Base-by-base conservation (phyloP, 768 basidiomycete species). In the Leccinum fibrillosum region DNA sequence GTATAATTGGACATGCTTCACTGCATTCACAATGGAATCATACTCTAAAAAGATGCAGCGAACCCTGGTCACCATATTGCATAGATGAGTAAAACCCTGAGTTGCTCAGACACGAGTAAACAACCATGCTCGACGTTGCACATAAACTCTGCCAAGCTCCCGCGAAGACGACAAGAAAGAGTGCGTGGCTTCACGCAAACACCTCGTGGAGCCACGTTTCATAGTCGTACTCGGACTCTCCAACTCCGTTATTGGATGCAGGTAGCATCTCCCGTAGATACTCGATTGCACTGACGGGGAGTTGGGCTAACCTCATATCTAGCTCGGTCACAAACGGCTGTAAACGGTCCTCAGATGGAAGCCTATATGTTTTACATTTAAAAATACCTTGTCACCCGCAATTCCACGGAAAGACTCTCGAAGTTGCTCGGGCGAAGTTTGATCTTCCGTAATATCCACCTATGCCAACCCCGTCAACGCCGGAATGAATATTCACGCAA, bases 361-460 rank as follows among this genome's bases (percentile, higher is more conserved):
- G 52, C 26, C 15, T 12, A 37, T 49, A 15, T 19, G 25, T 42
- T 44, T 21, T 17, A 11, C 45, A 39, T 39, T 1, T 32, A 4
- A 32, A 60, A 79, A 30, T 54, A 90, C 95, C 84, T 98, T 98
- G 69, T 94, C 89, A 10, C 79, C 82, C 1, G 95, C 93, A 15
- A 97, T 90, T 3, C 90, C 90, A 28, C 92, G 86, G 85, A 99
- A 99, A 2, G 95, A 86, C 58, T 94, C 93, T 19, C 90, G 86
- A 63, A 99, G 81, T 67, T 98, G 96, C 42, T 94, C 93, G 0
- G 89, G 83, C 3, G 94, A 90, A 4, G 92, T 94, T 56, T 97
- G 92, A 69, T 99, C 97, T 75, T 98, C 95, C 28, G 86, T 94
- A 60, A 97, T 94, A 26, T 94, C 94, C 54, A 96, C 92, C 95